Base-by-base conservation (phyloP, 352 stramenopile genomes). In the Phytophthora nicotianae region DNA sequence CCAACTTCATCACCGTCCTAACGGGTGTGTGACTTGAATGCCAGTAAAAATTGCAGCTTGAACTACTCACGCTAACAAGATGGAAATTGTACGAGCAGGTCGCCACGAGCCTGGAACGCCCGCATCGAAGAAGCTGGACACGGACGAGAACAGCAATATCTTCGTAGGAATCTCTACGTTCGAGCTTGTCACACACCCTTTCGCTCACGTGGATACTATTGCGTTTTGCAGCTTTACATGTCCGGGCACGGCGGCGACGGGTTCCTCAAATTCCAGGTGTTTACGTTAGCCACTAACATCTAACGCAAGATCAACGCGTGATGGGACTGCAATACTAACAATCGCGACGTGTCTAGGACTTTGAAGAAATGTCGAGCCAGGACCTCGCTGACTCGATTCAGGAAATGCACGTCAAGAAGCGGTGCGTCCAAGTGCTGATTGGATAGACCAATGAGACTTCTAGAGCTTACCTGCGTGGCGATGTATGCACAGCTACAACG, bases 241-340 rank as follows among this genome's bases (percentile, higher is more conserved):
- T 92, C 86, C n/a, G 97, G 97, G 1, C 97, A 99, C 65, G 97
- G 97, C 9, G 97, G 97, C 21, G 93, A 99, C 65, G 91, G 94
- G 11, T 99, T 99, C 60, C 86, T 99, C 53, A 99, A 99, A 72
- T 99, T 99, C 68, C 96, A 99, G 82, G 81, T 87, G 20, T 52
- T 65, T 56, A 29, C 17, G 20, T 53, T 51, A 54, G 43, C 8
- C 26, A 42, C 32, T 13, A 55, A 29, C 33, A 40, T 8, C 64
- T 32, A 32, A 32, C 24, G 24, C 17, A 57, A 52, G 24, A 19
- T 41, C 43, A 50, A 52, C 43, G 17, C 13, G 32, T 33, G 27
- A 33, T 33, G 35, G 45, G 43, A 62, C 53, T n/a, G 21, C n/a
- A 45, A 38, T 24, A 29, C 37, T 67, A 38, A 62, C 23, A 27